These are phyloP conservation scores for Phytophthora cajani DNA, from an alignment of 352 stramenopile species.

Conservation along the genomic window DNA sequence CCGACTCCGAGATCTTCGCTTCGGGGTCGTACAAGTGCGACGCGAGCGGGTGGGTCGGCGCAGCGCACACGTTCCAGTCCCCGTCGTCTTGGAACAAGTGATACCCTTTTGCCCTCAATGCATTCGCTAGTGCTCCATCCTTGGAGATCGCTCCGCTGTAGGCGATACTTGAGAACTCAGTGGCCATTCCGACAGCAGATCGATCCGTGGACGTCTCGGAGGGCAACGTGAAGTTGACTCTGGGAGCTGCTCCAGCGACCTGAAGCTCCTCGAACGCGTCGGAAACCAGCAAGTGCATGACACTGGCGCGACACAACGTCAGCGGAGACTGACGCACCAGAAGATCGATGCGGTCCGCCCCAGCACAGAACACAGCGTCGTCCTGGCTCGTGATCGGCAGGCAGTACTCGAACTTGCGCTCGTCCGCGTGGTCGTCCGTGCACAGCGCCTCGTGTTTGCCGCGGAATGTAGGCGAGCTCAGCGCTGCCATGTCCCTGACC, in stretches of 20 bases:
- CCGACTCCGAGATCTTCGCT: conserved; percentile 4
- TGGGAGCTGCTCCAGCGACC: conserved; percentile 21
- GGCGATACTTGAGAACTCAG: conserved; percentile 43
- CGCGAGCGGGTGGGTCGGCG: conserved; percentile 43
- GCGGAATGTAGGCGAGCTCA: conserved; percentile 24
- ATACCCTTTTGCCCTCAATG: conserved; percentile 45
- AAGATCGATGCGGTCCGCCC: conserved; percentile 51
- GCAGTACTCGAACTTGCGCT: conserved; percentile 34
- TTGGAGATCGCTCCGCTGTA: conserved; percentile 23
- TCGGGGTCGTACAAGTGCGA: conserved; percentile 41
- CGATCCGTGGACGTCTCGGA: conserved; percentile 33
- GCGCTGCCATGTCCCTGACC: conserved; percentile 10
- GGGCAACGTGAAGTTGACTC: conserved; percentile 38
- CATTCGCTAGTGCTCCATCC: conserved; percentile 8
- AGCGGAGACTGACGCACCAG: conserved; percentile 25
- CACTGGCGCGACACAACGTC: conserved; percentile 34
- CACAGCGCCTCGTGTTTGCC: conserved; percentile 20
- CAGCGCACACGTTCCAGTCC: conserved; percentile 38
- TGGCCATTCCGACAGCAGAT: neutral
- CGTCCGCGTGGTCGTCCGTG: neutral
- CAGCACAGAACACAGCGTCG: conserved; percentile 45
- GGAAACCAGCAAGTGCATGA: conserved; percentile 44
- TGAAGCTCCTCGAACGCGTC: conserved; percentile 20
- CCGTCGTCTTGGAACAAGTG: conserved; percentile 30
- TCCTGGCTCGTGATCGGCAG: conserved; percentile 53